Evolutionary conservation across 1,284 basidiomycete species (phyloP), one percentile per base, ranked within the genome.

Genomic region (Tilletia caries): DNA sequence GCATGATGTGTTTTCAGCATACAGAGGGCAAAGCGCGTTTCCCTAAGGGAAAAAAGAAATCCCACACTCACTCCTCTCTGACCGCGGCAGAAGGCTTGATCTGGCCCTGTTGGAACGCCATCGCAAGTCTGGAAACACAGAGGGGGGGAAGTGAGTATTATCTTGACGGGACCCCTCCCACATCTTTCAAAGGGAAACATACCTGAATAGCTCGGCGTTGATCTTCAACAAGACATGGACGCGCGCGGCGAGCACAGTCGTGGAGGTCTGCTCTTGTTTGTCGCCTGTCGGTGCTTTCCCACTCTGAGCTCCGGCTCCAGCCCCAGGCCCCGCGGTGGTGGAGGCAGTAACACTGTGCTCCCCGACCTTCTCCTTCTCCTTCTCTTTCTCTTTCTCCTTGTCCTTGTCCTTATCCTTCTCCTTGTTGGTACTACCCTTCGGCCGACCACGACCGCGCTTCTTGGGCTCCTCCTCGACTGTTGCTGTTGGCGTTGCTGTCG

Each of bases 151-250:
- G 37, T 41, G 10, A 41, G 37, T 41, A 6, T 10, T 41, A 10
- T 15, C 37, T 15, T 25, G 12, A 8, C 18, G 20, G 46, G 8
- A 13, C 18, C 48, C 1, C 6, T 2, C 48, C 10, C 20, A n/a
- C 10, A 20, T 1, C 13, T 6, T 1, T 18, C 12, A 25, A 50
- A 50, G 13, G 46, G 6, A 50, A 50, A 50, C 48, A 25, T 25
- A 50, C 48, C 46, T 62, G 58, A 62, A 62, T 4, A 62, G n/a
- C 32, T 62, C 58, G 3, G 58, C 58, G 18, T 62, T 62, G 12
- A 62, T 37, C 58, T 34, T 29, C 20, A 62, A 23, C 18, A 62
- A 34, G 32, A 34, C 29, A 18, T 33, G 15, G 15, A 62, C 32
- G 32, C 58, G 58, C 32, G 58, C 58, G 15, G 32, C 58, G 8